Evolutionary conservation across 768 basidiomycete genomes (phyloP), one percentile per base, ranked within the genome.

Genomic region (Coprinopsis sp.): DNA sequence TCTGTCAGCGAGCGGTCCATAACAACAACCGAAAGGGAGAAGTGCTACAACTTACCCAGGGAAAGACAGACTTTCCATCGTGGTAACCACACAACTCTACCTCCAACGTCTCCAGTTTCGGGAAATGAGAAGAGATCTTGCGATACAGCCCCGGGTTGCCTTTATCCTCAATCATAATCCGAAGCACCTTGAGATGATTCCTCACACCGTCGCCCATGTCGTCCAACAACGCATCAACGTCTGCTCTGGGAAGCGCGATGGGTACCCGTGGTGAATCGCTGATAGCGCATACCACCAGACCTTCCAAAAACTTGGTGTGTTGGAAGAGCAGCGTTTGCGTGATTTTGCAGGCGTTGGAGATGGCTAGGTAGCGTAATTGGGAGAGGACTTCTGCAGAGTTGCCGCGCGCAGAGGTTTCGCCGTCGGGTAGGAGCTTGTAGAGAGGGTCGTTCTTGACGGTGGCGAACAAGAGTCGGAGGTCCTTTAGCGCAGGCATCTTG

Each of bases 51-150:
- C 65, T 52, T 43, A 71, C 71, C 71, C 71, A 72, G 33, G 67
- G 61, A 37, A 63, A 59, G 6, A 65, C 65, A 3, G 62, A 58
- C 30, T 68, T 68, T 33, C 68, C 68, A 29, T 71, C 66, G 27
- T 64, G 64, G 49, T 71, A 70, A 36, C 68, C 69, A 52, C 71
- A 73, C 3, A 65, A 54, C 51, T 73, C 71, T 14, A 73, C 59
- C 50, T 73, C 71, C 36, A 73, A 46, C 34, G 58, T 53, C 50
- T 71, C 67, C 22, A 73, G 58, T 3, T 51, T 51, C 1, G 68
- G 67, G 50, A 67, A 73, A n/a, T 58, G 51, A 33, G 23, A 33
- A 10, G 60, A 60, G n/a, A 72, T 58, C n/a, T 54, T 49, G 13
- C 46, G 50, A 45, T 67, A 66, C 25, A 72, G 47, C 5, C 54